Percentiles rank a stretch among this genome's conserved stretches.
phyloP scores from a whole-genome alignment of 345 rosid genomes.

The Dipteronia sinensis region DNA sequence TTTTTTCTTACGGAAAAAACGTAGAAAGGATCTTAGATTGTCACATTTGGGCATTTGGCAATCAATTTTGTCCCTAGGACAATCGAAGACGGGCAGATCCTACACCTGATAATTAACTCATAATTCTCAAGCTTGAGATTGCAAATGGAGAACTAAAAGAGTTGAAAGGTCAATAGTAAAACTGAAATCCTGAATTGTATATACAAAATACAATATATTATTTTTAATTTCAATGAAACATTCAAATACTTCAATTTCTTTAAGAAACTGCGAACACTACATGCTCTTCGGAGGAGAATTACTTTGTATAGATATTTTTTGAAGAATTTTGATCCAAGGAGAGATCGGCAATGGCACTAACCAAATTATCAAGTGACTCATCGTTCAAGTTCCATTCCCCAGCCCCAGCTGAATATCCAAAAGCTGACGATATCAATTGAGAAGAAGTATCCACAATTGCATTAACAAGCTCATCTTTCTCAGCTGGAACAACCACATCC shows the following conservation, averaged over 20 bases:
- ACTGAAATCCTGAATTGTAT: background rate
- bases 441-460: conserved; percentile 40
- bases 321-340: conserved; percentile 34
- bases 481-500: conserved; percentile 58
- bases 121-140: too few species aligned
- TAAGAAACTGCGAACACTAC: background rate
- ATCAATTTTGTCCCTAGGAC: too few species aligned
- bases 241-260: background rate
- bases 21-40: too few species aligned
- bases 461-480: conserved; percentile 49
- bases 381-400: conserved; percentile 26
- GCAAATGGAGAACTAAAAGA: too few species aligned
- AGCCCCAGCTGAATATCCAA: conserved; percentile 25
- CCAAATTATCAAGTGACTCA: conserved; percentile 42
- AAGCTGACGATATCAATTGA: conserved; percentile 18
- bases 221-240: background rate
- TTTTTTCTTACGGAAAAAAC: too few species aligned
- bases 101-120: too few species aligned
- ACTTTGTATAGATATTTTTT: background rate
- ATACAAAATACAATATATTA: background rate
- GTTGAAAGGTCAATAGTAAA: background rate
- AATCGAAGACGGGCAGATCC: too few species aligned
- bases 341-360: conserved; percentile 56
- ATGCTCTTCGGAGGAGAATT: background rate
- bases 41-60: too few species aligned